A percentile compares a stretch with the other conserved stretches of the same genome.
Evolutionary conservation across 352 stramenopile species (phyloP).

Genomic region (Globisporangium viniferum): DNA sequence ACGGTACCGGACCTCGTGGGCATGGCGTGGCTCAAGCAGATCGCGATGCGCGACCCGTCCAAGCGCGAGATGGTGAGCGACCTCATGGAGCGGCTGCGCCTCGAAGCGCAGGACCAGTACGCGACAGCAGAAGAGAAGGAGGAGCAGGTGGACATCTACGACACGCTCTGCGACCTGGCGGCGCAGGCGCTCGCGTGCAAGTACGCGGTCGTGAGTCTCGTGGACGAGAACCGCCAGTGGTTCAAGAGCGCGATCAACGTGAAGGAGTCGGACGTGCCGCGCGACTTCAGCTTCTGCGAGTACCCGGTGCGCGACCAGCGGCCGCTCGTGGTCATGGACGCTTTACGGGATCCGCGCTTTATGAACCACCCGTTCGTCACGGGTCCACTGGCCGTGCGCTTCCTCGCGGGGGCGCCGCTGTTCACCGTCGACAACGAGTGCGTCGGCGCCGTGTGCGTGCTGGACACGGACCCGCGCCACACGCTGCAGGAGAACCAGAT

Average conservation of each 20-base stretch:
- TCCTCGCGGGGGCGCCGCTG: constrained; percentile 92
- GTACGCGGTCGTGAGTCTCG: constrained; percentile 80
- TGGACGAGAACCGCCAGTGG: constrained; percentile 94
- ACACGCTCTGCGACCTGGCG: constrained; percentile 76
- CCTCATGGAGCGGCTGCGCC: constrained; percentile 64
- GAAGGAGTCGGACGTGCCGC: constrained; percentile 68
- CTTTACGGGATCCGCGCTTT: constrained; percentile 87
- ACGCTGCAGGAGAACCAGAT: constrained; percentile 70
- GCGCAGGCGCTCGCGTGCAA: constrained; percentile 74
- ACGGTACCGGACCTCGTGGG: constrained; percentile 73
- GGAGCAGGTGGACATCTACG: constrained; percentile 81
- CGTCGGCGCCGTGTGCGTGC: constrained; percentile 72
- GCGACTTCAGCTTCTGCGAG: constrained; percentile 85
- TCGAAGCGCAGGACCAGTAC: constrained; percentile 35
- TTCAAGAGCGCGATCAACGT: constrained; percentile 90
- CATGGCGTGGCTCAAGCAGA: constrained; percentile 72
- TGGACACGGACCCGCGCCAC: constrained; percentile 70
- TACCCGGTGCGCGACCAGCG: constrained; percentile 70
- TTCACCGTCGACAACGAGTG: constrained; percentile 82
- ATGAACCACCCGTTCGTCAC: constrained; percentile 87
- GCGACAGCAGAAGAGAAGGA: constrained; percentile 15
- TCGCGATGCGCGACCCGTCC: constrained; percentile 60
- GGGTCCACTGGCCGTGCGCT: constrained; percentile 87
- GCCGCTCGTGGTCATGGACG: constrained; percentile 88
- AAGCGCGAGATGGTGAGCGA: constrained; percentile 69